phyloP scores from a whole-genome alignment of 1,284 basidiomycete genomes.

The Sporisorium scitamineum region DNA sequence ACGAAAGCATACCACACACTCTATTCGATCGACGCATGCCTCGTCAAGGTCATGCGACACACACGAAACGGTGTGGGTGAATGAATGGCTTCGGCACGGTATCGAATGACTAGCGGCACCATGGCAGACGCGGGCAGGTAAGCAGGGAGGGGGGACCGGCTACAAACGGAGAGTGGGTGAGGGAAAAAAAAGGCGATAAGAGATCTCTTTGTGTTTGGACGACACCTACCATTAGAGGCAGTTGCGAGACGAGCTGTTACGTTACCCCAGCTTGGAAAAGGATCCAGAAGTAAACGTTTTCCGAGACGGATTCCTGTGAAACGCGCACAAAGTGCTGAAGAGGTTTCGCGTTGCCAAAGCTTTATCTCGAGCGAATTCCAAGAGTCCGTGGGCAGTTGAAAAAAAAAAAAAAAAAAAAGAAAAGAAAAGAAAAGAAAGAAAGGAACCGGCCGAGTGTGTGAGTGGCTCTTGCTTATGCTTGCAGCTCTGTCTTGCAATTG shows the following conservation, averaged over 20 bases:
- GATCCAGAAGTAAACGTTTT: not conserved
- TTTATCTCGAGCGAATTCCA: slow-evolving; percentile 2
- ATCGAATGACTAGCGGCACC: not conserved
- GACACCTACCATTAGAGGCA: slow-evolving; percentile 42
- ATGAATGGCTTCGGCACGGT: not conserved
- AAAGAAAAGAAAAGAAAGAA: no score
- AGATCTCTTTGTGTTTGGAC: slow-evolving; percentile 4
- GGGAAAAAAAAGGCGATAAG: slow-evolving; percentile 8
- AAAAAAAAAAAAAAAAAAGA: not conserved
- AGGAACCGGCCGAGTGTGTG: not conserved
- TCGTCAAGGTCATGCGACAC: slow-evolving; percentile 8
- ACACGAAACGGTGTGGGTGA: not conserved
- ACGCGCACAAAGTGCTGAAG: not conserved
- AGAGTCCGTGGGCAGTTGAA: not conserved
- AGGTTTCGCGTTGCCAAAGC: not conserved
- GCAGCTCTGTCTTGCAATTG: slow-evolving; percentile 1
- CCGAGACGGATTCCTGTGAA: not conserved
- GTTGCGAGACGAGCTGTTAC: slow-evolving; percentile 14
- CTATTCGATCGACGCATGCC: not conserved
- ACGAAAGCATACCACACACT: no score
- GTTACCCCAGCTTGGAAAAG: not conserved
- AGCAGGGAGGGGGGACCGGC: not conserved
- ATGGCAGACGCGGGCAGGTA: not conserved
- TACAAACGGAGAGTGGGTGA: not conserved
- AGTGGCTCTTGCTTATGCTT: slow-evolving; percentile 1